These are phyloP conservation scores for Trichoderma arundinaceum DNA, from an alignment of 2,329 filamentous ascomycete species.

Conservation along the genomic window DNA sequence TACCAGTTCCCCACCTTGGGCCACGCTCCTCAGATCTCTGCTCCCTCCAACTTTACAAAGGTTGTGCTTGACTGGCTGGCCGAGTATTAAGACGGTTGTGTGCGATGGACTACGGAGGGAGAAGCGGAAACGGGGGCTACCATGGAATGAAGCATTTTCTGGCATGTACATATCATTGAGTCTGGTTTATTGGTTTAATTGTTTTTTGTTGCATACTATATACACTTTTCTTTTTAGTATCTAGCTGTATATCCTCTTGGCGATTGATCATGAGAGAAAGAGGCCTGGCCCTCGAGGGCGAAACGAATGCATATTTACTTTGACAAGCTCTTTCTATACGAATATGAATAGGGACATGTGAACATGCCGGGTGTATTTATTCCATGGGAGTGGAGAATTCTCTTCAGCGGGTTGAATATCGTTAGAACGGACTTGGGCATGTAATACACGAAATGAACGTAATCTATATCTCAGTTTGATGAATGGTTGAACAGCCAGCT, in stretches of 20 bases:
- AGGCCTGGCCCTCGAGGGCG: background rate
- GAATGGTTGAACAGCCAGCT: no score
- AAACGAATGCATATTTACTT: constrained; percentile 6
- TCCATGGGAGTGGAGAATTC: no score
- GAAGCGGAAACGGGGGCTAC: background rate
- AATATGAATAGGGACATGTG: no score
- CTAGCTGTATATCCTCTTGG: background rate
- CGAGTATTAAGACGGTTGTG: background rate
- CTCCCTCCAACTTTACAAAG: constrained; percentile 53
- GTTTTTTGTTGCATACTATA: constrained; percentile 4
- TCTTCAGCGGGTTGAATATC: no score
- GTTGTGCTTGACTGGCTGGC: constrained; percentile 53
- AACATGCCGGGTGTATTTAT: no score
- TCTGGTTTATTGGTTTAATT: background rate
- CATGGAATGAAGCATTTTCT: background rate
- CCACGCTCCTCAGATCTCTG: constrained; percentile 60
- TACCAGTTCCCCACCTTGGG: constrained; percentile 56
- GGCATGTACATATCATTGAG: background rate
- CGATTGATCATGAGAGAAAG: background rate
- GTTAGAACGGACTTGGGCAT: no score
- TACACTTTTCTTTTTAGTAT: background rate
- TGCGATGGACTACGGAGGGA: background rate
- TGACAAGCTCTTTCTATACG: no score
- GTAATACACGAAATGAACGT: no score
- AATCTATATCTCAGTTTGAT: no score